phyloP scores from a whole-genome alignment of 2,329 filamentous ascomycete species.

The Westerdykella ornata region DNA sequence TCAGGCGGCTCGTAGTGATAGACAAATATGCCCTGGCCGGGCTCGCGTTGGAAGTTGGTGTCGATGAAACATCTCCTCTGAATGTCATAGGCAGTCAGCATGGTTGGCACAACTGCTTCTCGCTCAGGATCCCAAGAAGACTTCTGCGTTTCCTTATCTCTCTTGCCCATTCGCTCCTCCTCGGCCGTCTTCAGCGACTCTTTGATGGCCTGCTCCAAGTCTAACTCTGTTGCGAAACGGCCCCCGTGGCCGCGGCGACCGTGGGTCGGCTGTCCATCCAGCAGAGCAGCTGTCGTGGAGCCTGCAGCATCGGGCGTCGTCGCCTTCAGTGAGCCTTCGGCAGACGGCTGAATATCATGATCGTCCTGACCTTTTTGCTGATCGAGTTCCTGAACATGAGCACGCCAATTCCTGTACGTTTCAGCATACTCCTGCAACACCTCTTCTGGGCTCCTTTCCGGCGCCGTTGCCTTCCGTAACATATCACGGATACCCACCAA shows the following conservation, averaged over 20 bases:
- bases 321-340: slow-evolving; percentile 30
- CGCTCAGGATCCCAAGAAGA: slow-evolving; percentile 68
- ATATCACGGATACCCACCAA: slow-evolving; percentile 33
- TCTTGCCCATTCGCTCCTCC: slow-evolving; percentile 62
- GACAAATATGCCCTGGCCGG: slow-evolving; percentile 59
- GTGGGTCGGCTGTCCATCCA: slow-evolving; percentile 22
- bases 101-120: slow-evolving; percentile 66
- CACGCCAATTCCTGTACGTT: slow-evolving; percentile 39
- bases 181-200: slow-evolving; percentile 62
- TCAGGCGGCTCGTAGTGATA: slow-evolving; percentile 67
- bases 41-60: slow-evolving; percentile 56
- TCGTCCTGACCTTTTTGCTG: slow-evolving; percentile 37
- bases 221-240: slow-evolving; percentile 55
- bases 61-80: slow-evolving; percentile 57
- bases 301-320: slow-evolving; percentile 44
- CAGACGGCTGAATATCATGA: slow-evolving; percentile 28
- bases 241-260: slow-evolving; percentile 28
- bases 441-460: slow-evolving; percentile 23
- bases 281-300: slow-evolving; percentile 21
- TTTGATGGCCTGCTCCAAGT: slow-evolving; percentile 64
- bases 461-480: slow-evolving; percentile 30
- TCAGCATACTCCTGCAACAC: slow-evolving; percentile 33
- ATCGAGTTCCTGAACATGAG: slow-evolving; percentile 38
- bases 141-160: slow-evolving; percentile 53
- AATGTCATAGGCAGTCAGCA: slow-evolving; percentile 58